Evolutionary conservation across 805 yeast genomes (phyloP).

Genomic region (Pichia cabralensis): DNA sequence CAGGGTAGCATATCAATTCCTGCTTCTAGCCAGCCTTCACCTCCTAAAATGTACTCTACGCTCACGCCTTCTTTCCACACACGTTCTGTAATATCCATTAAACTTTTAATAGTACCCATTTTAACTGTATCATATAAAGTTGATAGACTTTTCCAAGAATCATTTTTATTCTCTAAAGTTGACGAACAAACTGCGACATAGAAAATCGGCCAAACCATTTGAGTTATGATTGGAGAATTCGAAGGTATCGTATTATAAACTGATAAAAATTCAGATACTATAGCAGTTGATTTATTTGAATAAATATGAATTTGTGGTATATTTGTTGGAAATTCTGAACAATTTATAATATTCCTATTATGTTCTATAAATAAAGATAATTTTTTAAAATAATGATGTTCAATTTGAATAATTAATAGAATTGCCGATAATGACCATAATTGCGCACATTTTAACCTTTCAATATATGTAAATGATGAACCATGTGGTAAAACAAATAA

Average conservation of each 20-base stretch:
- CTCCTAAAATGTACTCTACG: slow-evolving; percentile 33
- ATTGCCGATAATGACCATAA: slow-evolving; percentile 40
- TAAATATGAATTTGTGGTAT: slow-evolving; percentile 11
- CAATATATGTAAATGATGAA: slow-evolving; percentile 25
- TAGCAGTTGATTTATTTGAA: slow-evolving; percentile 22
- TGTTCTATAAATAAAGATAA: slow-evolving; percentile 1
- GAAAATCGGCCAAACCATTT: slow-evolving; percentile 56
- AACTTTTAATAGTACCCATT: slow-evolving; percentile 43
- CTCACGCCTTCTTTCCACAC: slow-evolving; percentile 37
- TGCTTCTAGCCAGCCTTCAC: slow-evolving; percentile 36
- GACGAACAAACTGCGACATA: slow-evolving; percentile 38
- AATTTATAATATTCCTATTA: slow-evolving; percentile 1
- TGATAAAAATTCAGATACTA: slow-evolving; percentile 36
- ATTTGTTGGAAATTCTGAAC: slow-evolving; percentile 6
- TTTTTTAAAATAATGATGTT: slow-evolving; percentile 6
- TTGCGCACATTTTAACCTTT: slow-evolving; percentile 41
- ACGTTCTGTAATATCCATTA: slow-evolving; percentile 32
- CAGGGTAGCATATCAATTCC: slow-evolving; percentile 43
- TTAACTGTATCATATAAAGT: slow-evolving; percentile 37
- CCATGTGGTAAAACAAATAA: slow-evolving; percentile 18
- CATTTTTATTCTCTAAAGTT: slow-evolving; percentile 23
- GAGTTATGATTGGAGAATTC: slow-evolving; percentile 40
- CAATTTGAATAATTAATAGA: slow-evolving; percentile 5
- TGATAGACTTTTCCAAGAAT: slow-evolving; percentile 28
- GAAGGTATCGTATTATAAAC: slow-evolving; percentile 37